Percentiles rank a stretch among this genome's conserved stretches.
Evolutionary conservation across 768 basidiomycete species (phyloP).

Genomic region (Amanita polypyramis): DNA sequence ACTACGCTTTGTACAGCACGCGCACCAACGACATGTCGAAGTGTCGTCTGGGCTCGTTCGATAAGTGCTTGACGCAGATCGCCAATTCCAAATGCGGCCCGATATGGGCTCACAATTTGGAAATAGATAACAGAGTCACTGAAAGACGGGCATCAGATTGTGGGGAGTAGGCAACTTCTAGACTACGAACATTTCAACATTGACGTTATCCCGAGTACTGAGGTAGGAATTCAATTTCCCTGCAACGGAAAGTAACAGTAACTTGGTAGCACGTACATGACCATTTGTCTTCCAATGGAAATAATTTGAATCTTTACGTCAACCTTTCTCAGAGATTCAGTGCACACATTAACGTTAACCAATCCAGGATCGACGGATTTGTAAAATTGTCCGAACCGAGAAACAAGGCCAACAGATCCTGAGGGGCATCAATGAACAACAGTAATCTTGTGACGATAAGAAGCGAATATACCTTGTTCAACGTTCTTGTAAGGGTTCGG

Average conservation of each 20-base stretch:
- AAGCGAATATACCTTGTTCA: conserved; percentile 48
- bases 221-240: background rate
- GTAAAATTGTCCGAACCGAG: conserved; percentile 94
- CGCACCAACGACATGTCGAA: conserved; percentile 95
- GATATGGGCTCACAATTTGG: conserved; percentile 84
- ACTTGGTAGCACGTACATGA: conserved; percentile 41
- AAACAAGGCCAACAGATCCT: conserved; percentile 87
- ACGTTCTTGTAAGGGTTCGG: conserved; percentile 85
- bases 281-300: conserved; percentile 75
- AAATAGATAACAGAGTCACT: conserved; percentile 92
- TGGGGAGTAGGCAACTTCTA: conserved; percentile 4
- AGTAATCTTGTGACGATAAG: background rate
- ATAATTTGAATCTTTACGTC: conserved; percentile 96
- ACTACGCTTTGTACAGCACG: conserved; percentile 93
- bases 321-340: conserved; percentile 76
- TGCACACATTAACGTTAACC: conserved; percentile 89
- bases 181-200: conserved; percentile 74
- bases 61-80: conserved; percentile 80
- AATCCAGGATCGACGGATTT: conserved; percentile 91
- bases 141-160: conserved; percentile 8
- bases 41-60: conserved; percentile 86
- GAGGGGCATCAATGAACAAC: conserved; percentile 9
- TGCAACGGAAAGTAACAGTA: background rate
- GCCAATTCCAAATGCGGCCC: conserved; percentile 87
- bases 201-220: conserved; percentile 89